Evolutionary conservation across 805 yeast species (phyloP).

Genomic region (Clavispora phyllophila): DNA sequence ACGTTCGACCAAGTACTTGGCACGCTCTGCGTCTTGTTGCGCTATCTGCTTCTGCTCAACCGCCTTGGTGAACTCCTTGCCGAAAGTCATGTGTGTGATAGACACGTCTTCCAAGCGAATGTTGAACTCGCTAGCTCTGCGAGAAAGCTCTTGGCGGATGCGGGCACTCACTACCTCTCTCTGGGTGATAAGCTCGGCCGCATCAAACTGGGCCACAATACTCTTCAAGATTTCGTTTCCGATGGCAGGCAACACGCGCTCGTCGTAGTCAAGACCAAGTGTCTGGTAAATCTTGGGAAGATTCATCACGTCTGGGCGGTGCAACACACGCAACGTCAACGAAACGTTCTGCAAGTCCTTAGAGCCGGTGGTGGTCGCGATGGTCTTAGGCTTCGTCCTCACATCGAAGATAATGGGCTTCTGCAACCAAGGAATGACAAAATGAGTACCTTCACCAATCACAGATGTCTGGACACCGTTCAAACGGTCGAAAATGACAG

Average conservation of each 20-base stretch:
- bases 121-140: constrained; percentile 82
- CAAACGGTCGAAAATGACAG: constrained; percentile 89
- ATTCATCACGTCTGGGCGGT: constrained; percentile 82
- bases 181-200: constrained; percentile 95
- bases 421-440: constrained; percentile 91
- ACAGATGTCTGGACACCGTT: constrained; percentile 85
- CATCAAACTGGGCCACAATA: constrained; percentile 91
- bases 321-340: constrained; percentile 85
- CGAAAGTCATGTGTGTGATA: constrained; percentile 96
- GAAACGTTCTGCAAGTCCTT: constrained; percentile 96
- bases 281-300: constrained; percentile 87
- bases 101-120: constrained; percentile 94
- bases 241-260: constrained; percentile 86
- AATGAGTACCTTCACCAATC: constrained; percentile 95
- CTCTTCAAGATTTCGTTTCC: constrained; percentile 88
- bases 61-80: constrained; percentile 94
- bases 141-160: constrained; percentile 79
- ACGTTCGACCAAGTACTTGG: constrained; percentile 76
- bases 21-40: constrained; percentile 98
- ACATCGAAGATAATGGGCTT: constrained; percentile 91
- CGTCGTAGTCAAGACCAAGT: constrained; percentile 92
- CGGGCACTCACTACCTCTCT: constrained; percentile 89
- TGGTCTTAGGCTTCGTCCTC: constrained; percentile 94
- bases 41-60: constrained; percentile 99
- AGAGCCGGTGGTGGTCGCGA: constrained; percentile 94